A percentile compares a stretch with the other conserved stretches of the same genome.
Conservation (phyloP, 768 basidiomycete species). For the Lactarius tabidus region DNA sequence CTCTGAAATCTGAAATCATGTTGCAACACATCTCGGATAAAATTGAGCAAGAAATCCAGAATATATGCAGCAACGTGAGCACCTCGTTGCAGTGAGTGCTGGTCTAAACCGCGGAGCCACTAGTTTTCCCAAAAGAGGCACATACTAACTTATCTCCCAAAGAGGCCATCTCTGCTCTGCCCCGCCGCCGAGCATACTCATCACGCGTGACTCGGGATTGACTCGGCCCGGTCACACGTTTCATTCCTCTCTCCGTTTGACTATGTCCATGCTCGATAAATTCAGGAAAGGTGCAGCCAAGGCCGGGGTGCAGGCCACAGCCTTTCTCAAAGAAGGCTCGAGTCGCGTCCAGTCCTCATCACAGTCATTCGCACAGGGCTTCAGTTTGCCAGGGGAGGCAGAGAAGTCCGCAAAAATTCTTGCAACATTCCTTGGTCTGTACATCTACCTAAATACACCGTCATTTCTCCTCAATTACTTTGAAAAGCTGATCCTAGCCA, state of each 20-base stretch:
- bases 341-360: conserved; percentile 71
- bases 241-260: neutral
- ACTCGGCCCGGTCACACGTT: no score
- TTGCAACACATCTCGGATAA: no score
- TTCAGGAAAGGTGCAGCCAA: conserved; percentile 77
- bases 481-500: conserved; percentile 74
- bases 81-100: no score
- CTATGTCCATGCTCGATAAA: conserved; percentile 70
- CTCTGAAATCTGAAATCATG: no score
- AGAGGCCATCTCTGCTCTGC: no score
- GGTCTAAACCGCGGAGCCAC: no score
- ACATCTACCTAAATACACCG: neutral
- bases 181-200: no score
- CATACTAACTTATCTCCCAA: no score
- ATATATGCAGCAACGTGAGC: no score
- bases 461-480: neutral
- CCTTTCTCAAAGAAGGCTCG: conserved; percentile 64
- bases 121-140: no score
- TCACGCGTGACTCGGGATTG: no score
- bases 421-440: conserved; percentile 81
- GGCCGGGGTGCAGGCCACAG: conserved; percentile 74
- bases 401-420: conserved; percentile 93
- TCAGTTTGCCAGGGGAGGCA: conserved; percentile 87
- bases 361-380: conserved; percentile 75
- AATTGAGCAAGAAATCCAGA: no score